These are phyloP conservation scores for Fragaria ananassa DNA, from an alignment of 306 rosid species.

Conservation along the genomic window DNA sequence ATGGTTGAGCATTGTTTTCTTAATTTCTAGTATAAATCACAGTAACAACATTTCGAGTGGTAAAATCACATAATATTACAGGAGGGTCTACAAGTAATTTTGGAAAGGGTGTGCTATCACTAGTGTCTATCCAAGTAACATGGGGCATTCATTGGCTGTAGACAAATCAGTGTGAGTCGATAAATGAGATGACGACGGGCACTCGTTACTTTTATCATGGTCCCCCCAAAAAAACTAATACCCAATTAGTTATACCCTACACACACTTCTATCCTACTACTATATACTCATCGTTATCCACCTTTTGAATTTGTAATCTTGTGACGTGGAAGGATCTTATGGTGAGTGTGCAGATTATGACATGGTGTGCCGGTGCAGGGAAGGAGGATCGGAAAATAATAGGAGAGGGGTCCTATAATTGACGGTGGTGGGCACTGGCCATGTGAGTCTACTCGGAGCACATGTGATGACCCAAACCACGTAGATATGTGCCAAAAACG, in stretches of 20 bases:
- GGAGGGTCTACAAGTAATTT: neutral
- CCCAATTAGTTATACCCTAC: neutral
- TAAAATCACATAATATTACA: too few species aligned
- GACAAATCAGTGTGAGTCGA: neutral
- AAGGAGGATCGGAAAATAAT: neutral
- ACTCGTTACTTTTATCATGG: neutral
- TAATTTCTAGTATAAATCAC: too few species aligned
- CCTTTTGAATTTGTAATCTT: neutral
- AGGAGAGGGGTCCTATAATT: neutral
- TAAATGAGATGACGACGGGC: neutral
- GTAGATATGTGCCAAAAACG: neutral
- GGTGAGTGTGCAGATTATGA: neutral
- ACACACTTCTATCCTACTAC: neutral
- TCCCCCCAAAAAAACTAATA: neutral
- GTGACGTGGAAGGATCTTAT: slow-evolving; percentile 20
- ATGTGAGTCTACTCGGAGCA: slow-evolving; percentile 16
- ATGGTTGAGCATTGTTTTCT: too few species aligned
- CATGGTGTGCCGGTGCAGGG: neutral
- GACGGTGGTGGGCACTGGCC: slow-evolving; percentile 3
- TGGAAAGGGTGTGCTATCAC: neutral
- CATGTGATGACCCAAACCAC: slow-evolving; percentile 4
- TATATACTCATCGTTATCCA: neutral
- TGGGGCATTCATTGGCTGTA: slow-evolving; percentile 1
- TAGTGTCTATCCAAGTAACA: neutral
- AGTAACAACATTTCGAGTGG: too few species aligned